Conservation (phyloP, 192 early-diverging fungal species). For the Coemansia guatemalensis region DNA sequence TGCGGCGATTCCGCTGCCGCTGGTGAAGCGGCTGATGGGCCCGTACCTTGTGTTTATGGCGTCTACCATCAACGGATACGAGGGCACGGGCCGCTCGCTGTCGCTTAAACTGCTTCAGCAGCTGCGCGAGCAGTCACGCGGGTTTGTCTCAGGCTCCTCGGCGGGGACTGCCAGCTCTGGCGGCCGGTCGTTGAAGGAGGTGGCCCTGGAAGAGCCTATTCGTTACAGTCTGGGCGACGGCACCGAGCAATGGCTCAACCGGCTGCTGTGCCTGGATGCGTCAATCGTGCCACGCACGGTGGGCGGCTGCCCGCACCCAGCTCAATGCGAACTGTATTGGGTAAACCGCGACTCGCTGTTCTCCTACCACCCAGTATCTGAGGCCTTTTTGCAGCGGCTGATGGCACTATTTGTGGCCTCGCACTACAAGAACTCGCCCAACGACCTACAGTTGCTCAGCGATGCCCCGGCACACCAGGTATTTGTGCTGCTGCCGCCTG, state of each 20-base stretch:
- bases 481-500: constrained; percentile 93
- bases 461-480: constrained; percentile 98
- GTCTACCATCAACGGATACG: constrained; percentile 98
- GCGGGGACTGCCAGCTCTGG: constrained; percentile 35
- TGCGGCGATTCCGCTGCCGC: constrained; percentile 93
- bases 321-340: constrained; percentile 93
- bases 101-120: constrained; percentile 95
- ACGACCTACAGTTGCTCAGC: constrained; percentile 96
- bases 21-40: constrained; percentile 89
- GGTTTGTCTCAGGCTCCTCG: constrained; percentile 55
- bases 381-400: constrained; percentile 96
- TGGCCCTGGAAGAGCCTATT: constrained; percentile 93
- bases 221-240: constrained; percentile 85
- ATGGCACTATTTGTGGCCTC: constrained; percentile 96
- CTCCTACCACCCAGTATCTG: constrained; percentile 95
- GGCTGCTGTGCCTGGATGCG: constrained; percentile 92
- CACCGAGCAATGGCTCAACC: constrained; percentile 95
- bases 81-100: constrained; percentile 96
- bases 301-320: constrained; percentile 89
- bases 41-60: constrained; percentile 98
- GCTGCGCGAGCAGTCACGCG: constrained; percentile 88
- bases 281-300: constrained; percentile 66
- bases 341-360: constrained; percentile 98
- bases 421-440: constrained; percentile 99
- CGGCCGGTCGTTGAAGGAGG: constrained; percentile 82